Percentiles rank a stretch among this genome's conserved stretches.
These are phyloP conservation scores for Pseudogymnoascus sp. DNA, from an alignment of 2,329 filamentous ascomycete species.

Conservation along the genomic window DNA sequence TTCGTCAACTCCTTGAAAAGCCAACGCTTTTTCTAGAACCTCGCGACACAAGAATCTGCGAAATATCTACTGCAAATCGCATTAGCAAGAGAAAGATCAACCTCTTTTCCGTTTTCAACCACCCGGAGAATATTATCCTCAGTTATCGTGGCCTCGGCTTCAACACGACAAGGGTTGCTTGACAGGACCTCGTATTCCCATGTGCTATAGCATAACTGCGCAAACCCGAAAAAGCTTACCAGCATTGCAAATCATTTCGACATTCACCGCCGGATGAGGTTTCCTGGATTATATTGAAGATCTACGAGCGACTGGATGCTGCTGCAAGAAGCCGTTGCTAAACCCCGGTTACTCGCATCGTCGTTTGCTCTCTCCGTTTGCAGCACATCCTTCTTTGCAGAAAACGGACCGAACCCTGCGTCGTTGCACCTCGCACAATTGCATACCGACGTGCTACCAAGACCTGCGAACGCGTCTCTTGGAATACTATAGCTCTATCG, in stretches of 20 bases:
- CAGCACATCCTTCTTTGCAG: neutral
- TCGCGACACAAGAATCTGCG: neutral
- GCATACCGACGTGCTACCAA: neutral
- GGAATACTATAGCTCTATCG: neutral
- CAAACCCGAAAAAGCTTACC: neutral
- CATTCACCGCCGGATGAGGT: neutral
- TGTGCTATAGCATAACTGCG: neutral
- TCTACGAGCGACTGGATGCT: neutral
- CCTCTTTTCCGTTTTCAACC: neutral
- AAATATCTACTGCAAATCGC: neutral
- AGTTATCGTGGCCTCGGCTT: neutral
- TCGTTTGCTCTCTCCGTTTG: neutral
- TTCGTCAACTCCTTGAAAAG: neutral
- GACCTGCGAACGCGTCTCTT: neutral
- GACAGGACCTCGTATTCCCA: neutral
- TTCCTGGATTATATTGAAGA: constrained; percentile 3
- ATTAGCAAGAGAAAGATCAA: neutral
- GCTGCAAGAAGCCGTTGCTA: neutral
- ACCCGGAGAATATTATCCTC: neutral
- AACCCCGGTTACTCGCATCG: neutral
- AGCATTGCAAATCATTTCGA: neutral
- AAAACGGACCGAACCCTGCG: neutral
- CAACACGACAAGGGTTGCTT: neutral
- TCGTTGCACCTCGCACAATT: neutral
- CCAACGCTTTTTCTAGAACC: neutral